Base-by-base conservation (phyloP, 768 basidiomycete species). In the Russula olivacea region DNA sequence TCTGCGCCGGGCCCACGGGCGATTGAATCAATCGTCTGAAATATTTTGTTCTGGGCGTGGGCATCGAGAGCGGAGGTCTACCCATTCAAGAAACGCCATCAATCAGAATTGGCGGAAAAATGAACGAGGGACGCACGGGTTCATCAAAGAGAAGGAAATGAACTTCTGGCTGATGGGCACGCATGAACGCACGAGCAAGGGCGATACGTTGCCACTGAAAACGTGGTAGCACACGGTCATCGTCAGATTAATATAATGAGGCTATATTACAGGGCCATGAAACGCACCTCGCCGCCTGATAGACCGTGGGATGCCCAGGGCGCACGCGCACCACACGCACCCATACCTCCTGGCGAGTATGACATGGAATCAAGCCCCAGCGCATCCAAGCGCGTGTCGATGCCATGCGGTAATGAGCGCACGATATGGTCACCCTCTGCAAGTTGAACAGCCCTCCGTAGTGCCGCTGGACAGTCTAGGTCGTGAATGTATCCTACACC, bases 81-180 rank as follows among this genome's bases (percentile, higher is more conserved):
- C 23, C 36, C 14, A 19, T 59, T 58, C 47, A 49, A 28, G 60
- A 41, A 54, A 55, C 52, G 45, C 21, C 23, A 58, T 30, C 58
- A 55, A 34, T 21, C 25, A 17, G 11, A 30, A 9, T 36, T 30
- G 21, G 38, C 48, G 23, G 32, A 6, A 30, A 9, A 36, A 52
- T n/a, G 58, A 61, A 56, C 40, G 55, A 21, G 40, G 19, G 55
- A 73, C 85, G 70, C 75, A 87, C 88, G 57, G 91, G 89, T 76
- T 93, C 90, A 72, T 95, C 93, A 70, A 94, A 88, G 47, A 94
- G 74, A 36, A 94, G 76, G 15, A 94, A 75, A 73, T 93, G 89
- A 28, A 90, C 82, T 66, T 86, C 84, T 23, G 83, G 88, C 70
- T 82, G 83, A 69, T 78, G 81, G 53, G 89, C 87, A 63, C 91